phyloP scores from a whole-genome alignment of 169 alveolate species.

The Miamiensis avidus region DNA sequence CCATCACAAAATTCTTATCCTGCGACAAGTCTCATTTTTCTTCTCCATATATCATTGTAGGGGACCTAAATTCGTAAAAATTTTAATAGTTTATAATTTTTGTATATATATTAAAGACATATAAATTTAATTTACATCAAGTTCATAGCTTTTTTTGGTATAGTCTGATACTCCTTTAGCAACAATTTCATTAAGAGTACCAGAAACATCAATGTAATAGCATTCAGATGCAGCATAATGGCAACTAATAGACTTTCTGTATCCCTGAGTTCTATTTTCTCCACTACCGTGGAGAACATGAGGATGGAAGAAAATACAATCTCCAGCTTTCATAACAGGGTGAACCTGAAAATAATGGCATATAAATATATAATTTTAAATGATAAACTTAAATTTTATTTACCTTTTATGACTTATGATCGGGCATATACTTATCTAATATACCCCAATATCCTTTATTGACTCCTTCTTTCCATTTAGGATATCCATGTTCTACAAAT shows the following conservation, averaged over 20 bases:
- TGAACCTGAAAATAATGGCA: no score
- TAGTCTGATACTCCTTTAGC: conserved; percentile 30
- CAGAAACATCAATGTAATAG: conserved; percentile 26
- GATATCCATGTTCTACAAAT: conserved; percentile 38
- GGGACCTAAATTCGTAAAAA: not conserved
- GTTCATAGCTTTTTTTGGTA: conserved; percentile 25
- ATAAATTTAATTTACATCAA: conserved; percentile 5
- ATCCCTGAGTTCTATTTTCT: conserved; percentile 33
- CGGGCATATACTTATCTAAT: conserved; percentile 32
- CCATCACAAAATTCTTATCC: not conserved
- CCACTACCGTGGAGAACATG: conserved; percentile 44
- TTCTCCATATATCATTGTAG: not conserved
- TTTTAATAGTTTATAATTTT: no score
- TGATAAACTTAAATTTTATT: no score
- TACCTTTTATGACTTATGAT: not conserved
- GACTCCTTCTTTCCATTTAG: conserved; percentile 56
- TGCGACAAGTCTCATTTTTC: not conserved
- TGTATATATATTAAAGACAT: no score
- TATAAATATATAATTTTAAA: no score
- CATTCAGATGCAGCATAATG: conserved; percentile 49
- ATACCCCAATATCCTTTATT: conserved; percentile 48
- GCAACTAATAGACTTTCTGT: conserved; percentile 41
- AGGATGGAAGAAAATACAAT: conserved; percentile 50
- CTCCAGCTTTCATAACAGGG: conserved; percentile 49
- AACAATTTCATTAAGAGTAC: conserved; percentile 38